These are phyloP conservation scores for Beta lomatogona DNA, from an alignment of 179 eudicot genomes.

Conservation along the genomic window DNA sequence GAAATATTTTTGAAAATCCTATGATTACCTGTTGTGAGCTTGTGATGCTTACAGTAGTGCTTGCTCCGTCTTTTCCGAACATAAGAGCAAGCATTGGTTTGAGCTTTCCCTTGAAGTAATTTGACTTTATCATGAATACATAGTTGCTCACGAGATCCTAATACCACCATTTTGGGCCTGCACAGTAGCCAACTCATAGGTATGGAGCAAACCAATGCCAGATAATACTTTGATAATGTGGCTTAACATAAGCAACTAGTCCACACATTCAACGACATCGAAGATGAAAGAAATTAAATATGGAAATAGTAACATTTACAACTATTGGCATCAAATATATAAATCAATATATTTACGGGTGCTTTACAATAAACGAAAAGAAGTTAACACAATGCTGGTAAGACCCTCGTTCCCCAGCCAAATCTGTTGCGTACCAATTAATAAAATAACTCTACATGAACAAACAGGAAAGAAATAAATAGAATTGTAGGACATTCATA, in stretches of 20 bases:
- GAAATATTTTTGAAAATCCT: neutral
- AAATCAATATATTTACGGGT: neutral
- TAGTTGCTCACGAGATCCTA: conserved; percentile 97
- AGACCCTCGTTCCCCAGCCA: neutral
- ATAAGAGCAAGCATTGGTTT: conserved; percentile 81
- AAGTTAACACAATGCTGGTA: neutral
- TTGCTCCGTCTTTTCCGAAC: conserved; percentile 62
- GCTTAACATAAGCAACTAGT: neutral
- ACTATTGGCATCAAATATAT: neutral
- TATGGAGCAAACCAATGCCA: conserved; percentile 10
- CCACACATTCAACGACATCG: neutral
- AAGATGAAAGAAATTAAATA: neutral
- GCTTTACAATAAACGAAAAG: neutral
- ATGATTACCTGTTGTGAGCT: conserved; percentile 63
- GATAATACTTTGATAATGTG: neutral
- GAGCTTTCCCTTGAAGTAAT: conserved; percentile 79
- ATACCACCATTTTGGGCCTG: conserved; percentile 93
- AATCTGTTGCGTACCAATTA: neutral
- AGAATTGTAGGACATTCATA: neutral
- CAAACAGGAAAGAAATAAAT: neutral
- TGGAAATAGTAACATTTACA: neutral
- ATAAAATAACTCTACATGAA: neutral
- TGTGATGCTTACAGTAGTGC: conserved; percentile 64
- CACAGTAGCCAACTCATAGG: conserved; percentile 14
- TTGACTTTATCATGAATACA: conserved; percentile 92